phyloP scores from a whole-genome alignment of 2,329 filamentous ascomycete species.

The Penicillium aurantiogriseum region DNA sequence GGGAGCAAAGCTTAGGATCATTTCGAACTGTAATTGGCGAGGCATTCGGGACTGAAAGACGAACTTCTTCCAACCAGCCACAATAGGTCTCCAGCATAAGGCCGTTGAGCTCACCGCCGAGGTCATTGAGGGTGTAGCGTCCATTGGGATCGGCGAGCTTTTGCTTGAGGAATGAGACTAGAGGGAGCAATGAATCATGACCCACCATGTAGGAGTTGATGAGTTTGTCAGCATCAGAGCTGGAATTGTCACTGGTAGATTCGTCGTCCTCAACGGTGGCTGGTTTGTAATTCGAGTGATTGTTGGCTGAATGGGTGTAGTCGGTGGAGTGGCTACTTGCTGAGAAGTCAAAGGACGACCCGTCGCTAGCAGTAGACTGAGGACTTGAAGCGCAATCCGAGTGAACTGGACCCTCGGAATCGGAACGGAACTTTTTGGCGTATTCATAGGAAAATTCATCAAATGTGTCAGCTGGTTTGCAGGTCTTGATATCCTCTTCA shows the following conservation, averaged over 20 bases:
- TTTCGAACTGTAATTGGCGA: not conserved
- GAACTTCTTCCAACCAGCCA: slow-evolving; percentile 26
- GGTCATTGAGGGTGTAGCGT: slow-evolving; percentile 26
- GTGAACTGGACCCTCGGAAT: not conserved
- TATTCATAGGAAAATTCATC: not conserved
- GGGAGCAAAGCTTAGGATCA: slow-evolving; percentile 18
- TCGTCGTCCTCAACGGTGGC: not conserved
- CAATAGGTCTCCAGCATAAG: slow-evolving; percentile 31
- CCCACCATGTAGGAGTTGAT: not conserved
- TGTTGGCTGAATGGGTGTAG: not conserved
- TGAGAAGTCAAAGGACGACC: not conserved
- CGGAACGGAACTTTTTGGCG: not conserved
- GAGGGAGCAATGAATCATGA: slow-evolving; percentile 12
- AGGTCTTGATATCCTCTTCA: not conserved
- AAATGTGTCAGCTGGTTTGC: not conserved
- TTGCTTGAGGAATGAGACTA: slow-evolving; percentile 26
- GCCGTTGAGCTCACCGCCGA: slow-evolving; percentile 28
- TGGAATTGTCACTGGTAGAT: not conserved
- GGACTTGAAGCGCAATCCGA: not conserved
- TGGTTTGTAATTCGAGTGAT: not conserved
- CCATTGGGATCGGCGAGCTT: slow-evolving; percentile 26
- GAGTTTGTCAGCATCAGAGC: not conserved
- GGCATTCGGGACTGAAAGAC: slow-evolving; percentile 19
- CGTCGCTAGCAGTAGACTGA: not conserved
- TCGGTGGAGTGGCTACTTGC: not conserved